Evolutionary conservation across 805 yeast species (phyloP), one percentile per base, ranked within the genome.

Genomic region (Ogataea chonburiensis): DNA sequence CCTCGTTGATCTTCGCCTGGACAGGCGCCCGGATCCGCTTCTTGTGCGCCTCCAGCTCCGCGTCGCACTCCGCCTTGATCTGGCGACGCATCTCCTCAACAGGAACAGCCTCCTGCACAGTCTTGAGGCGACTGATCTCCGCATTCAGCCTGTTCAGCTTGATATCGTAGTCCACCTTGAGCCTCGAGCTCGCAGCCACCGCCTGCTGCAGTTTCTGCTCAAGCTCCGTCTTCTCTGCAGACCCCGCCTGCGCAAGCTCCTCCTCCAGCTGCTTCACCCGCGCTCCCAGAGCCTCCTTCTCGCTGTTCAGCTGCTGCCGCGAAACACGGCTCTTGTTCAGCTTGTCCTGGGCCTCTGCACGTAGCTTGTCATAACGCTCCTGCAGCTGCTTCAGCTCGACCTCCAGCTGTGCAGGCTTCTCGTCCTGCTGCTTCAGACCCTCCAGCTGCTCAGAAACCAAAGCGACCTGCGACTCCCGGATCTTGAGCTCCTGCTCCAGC

Each of bases 381-480:
- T 48, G 46, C 26, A 52, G 31, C 31, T 41, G 37, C 15, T 41
- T 33, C n/a, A n/a, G n/a, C n/a, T n/a, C n/a, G n/a, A n/a, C n/a
- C 31, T 49, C 45, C 28, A 47, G 45, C n/a, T 16, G 7, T 23
- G 45, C 43, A 14, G 47, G 28, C n/a, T 35, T 26, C 5, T 61
- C 63, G 18, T 58, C 49, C 52, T 22, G 48, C 44, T 24, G 46
- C 53, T 63, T 64, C 22, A 19, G 22, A 10, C 34, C 70, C 73
- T 35, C 71, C 71, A 5, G 77, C 59, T 42, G 78, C 9, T 7
- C 7, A 7, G 22, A 19, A 7, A 70, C 50, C 17, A 74, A 56
- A 27, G 57, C 55, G 25, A 81, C 50, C 37, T 74, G 71, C 50
- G 74, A 71, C 13, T 67, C 71, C 37, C 73, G 76, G 11, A 75